These are phyloP conservation scores for Coemansia sp. DNA, from an alignment of 192 early-diverging fungal genomes.

Conservation along the genomic window DNA sequence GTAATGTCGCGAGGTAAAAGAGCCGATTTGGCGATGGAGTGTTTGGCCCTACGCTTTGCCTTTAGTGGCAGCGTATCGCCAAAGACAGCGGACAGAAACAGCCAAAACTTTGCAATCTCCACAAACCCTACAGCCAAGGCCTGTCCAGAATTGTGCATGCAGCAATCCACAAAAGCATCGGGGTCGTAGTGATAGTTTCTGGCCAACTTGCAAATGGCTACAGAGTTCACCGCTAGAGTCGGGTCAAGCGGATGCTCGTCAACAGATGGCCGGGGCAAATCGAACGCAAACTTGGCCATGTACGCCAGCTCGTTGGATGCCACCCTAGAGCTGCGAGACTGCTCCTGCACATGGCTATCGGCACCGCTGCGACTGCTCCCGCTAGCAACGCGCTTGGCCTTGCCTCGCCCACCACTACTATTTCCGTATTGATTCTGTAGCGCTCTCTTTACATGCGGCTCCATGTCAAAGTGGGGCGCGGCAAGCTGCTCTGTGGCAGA, in stretches of 20 bases:
- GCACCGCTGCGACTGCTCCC: background rate
- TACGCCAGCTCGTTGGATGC: background rate
- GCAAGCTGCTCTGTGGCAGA: too few species aligned
- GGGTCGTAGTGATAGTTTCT: slow-evolving; percentile 44
- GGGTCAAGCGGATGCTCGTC: slow-evolving; percentile 35
- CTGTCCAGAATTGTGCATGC: slow-evolving; percentile 17
- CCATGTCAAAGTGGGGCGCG: too few species aligned
- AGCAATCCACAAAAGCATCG: slow-evolving; percentile 23
- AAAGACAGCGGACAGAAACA: slow-evolving; percentile 30
- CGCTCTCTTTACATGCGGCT: too few species aligned
- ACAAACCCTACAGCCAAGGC: slow-evolving; percentile 7
- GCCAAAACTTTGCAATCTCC: slow-evolving; percentile 43
- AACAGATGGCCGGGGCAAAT: slow-evolving; percentile 35
- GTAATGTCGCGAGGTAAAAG: background rate
- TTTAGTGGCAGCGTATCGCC: slow-evolving; percentile 33
- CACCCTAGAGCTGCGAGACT: background rate
- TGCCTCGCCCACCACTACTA: background rate
- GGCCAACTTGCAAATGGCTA: slow-evolving; percentile 27
- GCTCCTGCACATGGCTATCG: background rate
- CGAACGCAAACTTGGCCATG: slow-evolving; percentile 16
- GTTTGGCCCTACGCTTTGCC: slow-evolving; percentile 4
- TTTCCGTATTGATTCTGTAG: background rate
- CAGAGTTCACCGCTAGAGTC: slow-evolving; percentile 6
- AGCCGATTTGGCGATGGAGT: background rate
- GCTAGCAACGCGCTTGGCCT: background rate